Percentiles rank a stretch among this genome's conserved stretches.
Evolutionary conservation across 2,329 filamentous ascomycete genomes (phyloP).

Genomic region (Paecilomyces formosus): DNA sequence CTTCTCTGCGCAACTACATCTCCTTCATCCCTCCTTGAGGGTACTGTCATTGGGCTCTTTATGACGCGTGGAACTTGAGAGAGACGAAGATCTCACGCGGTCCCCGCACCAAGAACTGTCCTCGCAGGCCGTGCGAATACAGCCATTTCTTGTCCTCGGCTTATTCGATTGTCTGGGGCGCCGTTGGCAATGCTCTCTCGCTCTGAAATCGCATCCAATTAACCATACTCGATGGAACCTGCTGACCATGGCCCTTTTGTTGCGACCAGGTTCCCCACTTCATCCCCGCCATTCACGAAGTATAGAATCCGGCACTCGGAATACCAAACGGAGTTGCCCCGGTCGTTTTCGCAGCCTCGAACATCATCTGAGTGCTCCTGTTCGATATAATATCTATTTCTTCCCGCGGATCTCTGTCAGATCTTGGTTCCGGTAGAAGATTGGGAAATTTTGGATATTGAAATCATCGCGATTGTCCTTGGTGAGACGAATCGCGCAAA

Average conservation of each 20-base stretch:
- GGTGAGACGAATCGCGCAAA: not conserved
- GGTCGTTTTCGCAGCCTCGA: not conserved
- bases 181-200: not conserved
- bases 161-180: not conserved
- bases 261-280: slow-evolving; percentile 19
- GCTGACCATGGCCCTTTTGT: not conserved
- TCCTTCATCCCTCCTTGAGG: not conserved
- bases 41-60: not conserved
- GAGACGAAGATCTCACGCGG: too few species aligned
- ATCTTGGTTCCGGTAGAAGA: not conserved
- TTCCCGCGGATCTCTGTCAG: not conserved
- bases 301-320: not conserved
- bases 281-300: slow-evolving; percentile 18
- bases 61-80: not conserved
- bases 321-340: slow-evolving; percentile 8
- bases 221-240: not conserved
- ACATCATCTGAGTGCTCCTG: not conserved
- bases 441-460: not conserved
- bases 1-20: not conserved
- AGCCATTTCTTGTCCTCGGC: not conserved
- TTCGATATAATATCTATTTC: not conserved
- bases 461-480: not conserved
- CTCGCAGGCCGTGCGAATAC: not conserved
- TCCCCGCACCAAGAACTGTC: too few species aligned
- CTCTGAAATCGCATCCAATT: not conserved